Base-by-base conservation (phyloP, 2,329 filamentous ascomycete species). In the Ascochyta pisi region DNA sequence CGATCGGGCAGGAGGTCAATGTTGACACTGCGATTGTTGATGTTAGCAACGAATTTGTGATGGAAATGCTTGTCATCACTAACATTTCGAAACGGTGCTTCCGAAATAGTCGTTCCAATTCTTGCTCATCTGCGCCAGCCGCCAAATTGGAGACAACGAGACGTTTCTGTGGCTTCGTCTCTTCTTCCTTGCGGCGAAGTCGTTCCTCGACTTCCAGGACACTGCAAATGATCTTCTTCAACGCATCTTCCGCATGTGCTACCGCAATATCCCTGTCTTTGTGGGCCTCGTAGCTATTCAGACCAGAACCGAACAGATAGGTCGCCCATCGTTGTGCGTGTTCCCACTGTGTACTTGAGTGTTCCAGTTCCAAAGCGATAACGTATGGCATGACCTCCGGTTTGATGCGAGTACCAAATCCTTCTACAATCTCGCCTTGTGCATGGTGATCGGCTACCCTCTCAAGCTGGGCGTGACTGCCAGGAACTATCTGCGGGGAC, bases 111-210 rank as follows among this genome's bases (percentile, higher is more conserved):
- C 41, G 10, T 9, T 48, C 31, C 1, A 73, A 22, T 12, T 66
- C 66, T 8, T 65, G 46, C 27, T 45, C 46, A 3, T 59, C 60
- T 10, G 63, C 65, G 35, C 50, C 61, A 4, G 66, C 66, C n/a
- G 71, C 69, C 19, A 74, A 54, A 19, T 71, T 70, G 6, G 62
- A 62, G 7, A 71, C 52, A 15, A 71, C 50, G 5, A 73, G 50
- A 13, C 64, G 62, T 16, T 50, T 26, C 6, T 53, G 48, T 0
- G 65, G 43, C 23, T 45, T 54, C 2, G 38, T 52, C 19, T 55
- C 50, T 22, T 67, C 59, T 40, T 63, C 59, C 1, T 40, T 40
- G 10, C 31, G 50, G 6, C 13, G 45, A 24, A 61, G 55, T 9
- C 27, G 39, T 24, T 55, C 37, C 16, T 67, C 58, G 4, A 60